Evolutionary conservation across 805 yeast species (phyloP), one percentile per base, ranked within the genome.

Genomic region (Candida qinlingensis): DNA sequence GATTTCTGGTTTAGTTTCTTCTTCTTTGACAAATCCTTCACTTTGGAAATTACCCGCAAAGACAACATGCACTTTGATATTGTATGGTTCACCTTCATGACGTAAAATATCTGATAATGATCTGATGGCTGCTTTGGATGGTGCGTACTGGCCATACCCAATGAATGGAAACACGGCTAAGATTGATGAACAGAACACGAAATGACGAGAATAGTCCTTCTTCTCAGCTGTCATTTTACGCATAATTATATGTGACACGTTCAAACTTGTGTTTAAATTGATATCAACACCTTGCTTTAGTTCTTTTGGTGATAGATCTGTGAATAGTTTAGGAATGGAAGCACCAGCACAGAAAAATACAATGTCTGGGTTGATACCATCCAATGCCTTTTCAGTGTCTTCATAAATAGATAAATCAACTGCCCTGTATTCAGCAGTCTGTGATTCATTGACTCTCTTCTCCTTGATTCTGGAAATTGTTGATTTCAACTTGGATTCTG

Each of bases 121-220:
- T 58, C 87, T 76, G 12, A 92, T 64, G 0, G 97, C 96, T 0
- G 88, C 84, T 63, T 94, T 94, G 55, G 82, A 66, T 1, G 99
- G 99, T 0, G 94, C 91, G 62, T 94, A 94, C 58, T 88, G 92
- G 0, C 82, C 76, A 63, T 94, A 94, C 0, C 99, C 99, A 40
- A 89, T 86, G 60, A 92, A 85, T 5, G 97, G 89, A 70, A 80
- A 92, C 55, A 85, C 80, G 3, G 95, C 90, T 8, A 85, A 80
- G 4, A 82, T 86, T 3, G 96, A 87, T 0, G 96, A 86, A 58
- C 76, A 83, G 51, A 73, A 77, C 27, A 81, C 79, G 55, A 81
- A 75, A 59, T 75, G 84, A 49, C 82, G 77, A 53, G 61, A 50
- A 35, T 62, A 60, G 25, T 46, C 45, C 12, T 62, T 61, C 13